Evolutionary conservation across 257 asterid genomes (phyloP), one percentile per base, ranked within the genome.

Genomic region (Cruciata laevipes): DNA sequence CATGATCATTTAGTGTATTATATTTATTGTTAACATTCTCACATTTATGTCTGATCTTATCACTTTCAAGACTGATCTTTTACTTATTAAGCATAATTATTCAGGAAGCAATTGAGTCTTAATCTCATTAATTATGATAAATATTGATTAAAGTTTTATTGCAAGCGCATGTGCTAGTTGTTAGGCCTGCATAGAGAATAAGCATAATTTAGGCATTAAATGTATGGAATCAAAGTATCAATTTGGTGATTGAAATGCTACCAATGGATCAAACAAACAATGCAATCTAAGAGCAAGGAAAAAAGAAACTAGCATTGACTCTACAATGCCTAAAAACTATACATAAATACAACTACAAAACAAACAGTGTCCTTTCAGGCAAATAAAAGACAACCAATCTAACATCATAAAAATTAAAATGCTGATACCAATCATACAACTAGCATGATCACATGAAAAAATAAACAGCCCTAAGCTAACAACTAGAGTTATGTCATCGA

Each of bases 151-250:
- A 35, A 4, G n/a, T 47, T 16, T 16, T 17, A 4, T 5, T 47
- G 55, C 27, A 53, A 53, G 60, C 20, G 25, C 60, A 53, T 53
- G 60, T 53, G 60, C 60, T 53, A 4, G 60, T 53, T 53, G 60
- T 53, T 53, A 5, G 60, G 27, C 60, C 60, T 18, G 60, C 60
- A 53, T n/a, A 20, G 60, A 21, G 60, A 53, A 53, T 53, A 53
- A 53, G 27, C 60, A 47, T 47, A 47, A 47, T 47, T 47, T 16
- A 16, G 55, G 55, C 55, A n/a, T 53, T 53, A 8, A 53, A 20
- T 20, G 25, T 1, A 53, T 18, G 55, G 60, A 21, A n/a, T 53
- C 27, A 53, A 53, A 53, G 27, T 6, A 53, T 53, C 30, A 18
- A 53, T 16, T n/a, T 21, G 13, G 60, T 53, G 27, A 18, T 53